Evolutionary conservation across 2,329 filamentous ascomycete genomes (phyloP).

Genomic region (Boeremia exigua): DNA sequence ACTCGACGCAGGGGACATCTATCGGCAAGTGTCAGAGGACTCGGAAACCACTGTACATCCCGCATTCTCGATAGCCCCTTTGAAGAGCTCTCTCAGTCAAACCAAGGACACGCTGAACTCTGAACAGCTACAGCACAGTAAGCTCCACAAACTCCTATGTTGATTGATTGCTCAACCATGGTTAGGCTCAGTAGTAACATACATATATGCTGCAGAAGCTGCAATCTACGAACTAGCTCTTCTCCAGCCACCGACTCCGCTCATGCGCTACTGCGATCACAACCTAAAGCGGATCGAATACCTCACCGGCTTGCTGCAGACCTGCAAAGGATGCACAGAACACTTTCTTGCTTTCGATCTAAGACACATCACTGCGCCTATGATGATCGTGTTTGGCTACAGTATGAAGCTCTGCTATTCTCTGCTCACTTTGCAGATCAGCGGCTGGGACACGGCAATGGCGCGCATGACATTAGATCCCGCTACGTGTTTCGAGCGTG

Average conservation of each 20-base stretch:
- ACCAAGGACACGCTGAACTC: conserved; percentile 11
- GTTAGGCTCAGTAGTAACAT: conserved; percentile 19
- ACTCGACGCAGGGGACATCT: conserved; percentile 28
- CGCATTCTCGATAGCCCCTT: conserved; percentile 20
- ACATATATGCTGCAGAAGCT: conserved; percentile 19
- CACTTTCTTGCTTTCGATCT: conserved; percentile 17
- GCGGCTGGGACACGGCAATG: conserved; percentile 22
- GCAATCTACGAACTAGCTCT: conserved; percentile 27
- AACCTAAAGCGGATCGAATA: conserved; percentile 23
- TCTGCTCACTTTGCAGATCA: conserved; percentile 19
- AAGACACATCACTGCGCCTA: conserved; percentile 9
- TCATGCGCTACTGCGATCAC: conserved; percentile 11
- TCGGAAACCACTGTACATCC: conserved; percentile 11
- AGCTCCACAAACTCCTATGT: background rate
- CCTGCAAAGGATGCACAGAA: conserved; percentile 22
- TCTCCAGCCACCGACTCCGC: background rate
- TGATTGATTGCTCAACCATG: background rate
- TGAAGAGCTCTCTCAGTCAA: conserved; percentile 20
- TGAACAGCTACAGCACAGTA: conserved; percentile 22
- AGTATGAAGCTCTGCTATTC: conserved; percentile 21
- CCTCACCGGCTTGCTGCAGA: conserved; percentile 17
- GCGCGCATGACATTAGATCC: conserved; percentile 18
- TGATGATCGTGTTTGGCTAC: conserved; percentile 23
- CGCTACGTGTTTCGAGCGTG: conserved; percentile 15
- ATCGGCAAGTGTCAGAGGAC: conserved; percentile 28